Percentiles rank a stretch among this genome's conserved stretches.
These are phyloP conservation scores for Scleromitrula shiraiana DNA, from an alignment of 2,329 filamentous ascomycete species.

Conservation along the genomic window DNA sequence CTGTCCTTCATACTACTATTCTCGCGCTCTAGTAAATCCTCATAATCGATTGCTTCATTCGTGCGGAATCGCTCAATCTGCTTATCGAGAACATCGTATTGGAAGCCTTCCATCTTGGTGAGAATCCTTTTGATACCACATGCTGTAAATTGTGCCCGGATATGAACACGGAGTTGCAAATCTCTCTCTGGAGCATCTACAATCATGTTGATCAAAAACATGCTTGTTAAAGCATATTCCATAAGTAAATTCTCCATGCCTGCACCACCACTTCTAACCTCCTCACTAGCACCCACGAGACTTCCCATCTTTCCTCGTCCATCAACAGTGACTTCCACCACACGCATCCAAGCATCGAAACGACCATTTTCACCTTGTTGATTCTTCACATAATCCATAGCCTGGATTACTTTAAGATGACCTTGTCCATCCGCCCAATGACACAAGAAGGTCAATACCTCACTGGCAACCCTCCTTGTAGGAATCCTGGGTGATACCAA, in stretches of 20 bases:
- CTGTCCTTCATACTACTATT: constrained; percentile 85
- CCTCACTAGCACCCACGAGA: constrained; percentile 91
- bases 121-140: constrained; percentile 92
- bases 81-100: constrained; percentile 97
- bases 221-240: constrained; percentile 94
- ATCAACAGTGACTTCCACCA: constrained; percentile 94
- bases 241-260: constrained; percentile 98
- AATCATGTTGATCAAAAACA: constrained; percentile 95
- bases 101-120: constrained; percentile 95
- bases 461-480: constrained; percentile 88
- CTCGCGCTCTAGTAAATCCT: constrained; percentile 90
- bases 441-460: constrained; percentile 92
- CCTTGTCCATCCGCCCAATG: constrained; percentile 88
- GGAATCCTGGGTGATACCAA: constrained; percentile 83
- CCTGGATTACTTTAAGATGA: constrained; percentile 87
- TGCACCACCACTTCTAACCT: constrained; percentile 90
- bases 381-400: constrained; percentile 83
- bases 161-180: constrained; percentile 84
- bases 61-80: constrained; percentile 89
- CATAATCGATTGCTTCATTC: constrained; percentile 96
- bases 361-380: constrained; percentile 86
- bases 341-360: constrained; percentile 97
- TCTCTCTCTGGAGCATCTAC: constrained; percentile 86
- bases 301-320: constrained; percentile 98
- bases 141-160: constrained; percentile 90